Percentiles rank a stretch among this genome's conserved stretches.
Evolutionary conservation across 2,329 filamentous ascomycete species (phyloP).

Genomic region (Fragosphaeria purpurea): DNA sequence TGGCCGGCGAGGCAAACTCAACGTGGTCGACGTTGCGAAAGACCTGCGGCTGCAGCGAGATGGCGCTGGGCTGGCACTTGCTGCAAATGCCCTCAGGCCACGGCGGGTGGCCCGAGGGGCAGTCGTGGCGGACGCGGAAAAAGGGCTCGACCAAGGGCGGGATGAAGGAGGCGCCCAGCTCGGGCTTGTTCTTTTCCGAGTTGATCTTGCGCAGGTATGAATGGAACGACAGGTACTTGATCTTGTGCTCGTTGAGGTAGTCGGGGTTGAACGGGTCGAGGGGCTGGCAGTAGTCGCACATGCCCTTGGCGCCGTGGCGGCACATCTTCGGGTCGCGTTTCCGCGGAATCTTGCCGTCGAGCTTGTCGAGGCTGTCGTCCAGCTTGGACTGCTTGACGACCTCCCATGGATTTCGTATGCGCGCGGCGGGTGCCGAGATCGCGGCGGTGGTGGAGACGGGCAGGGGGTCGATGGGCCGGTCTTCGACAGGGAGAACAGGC

Average conservation of each 20-base stretch:
- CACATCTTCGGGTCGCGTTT: constrained; percentile 76
- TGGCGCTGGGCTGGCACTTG: constrained; percentile 95
- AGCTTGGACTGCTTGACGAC: constrained; percentile 77
- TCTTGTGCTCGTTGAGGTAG: constrained; percentile 90
- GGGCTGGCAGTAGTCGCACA: constrained; percentile 99
- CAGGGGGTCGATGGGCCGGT: constrained; percentile 52
- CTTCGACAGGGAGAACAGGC: constrained; percentile 58
- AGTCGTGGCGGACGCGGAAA: constrained; percentile 79
- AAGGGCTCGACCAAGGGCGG: constrained; percentile 88
- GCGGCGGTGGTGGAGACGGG: constrained; percentile 16
- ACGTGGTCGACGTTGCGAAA: constrained; percentile 98
- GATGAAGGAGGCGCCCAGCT: constrained; percentile 89
- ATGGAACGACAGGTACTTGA: constrained; percentile 97
- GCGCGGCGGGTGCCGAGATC: constrained; percentile 39
- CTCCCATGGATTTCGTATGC: constrained; percentile 88
- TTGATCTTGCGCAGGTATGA: constrained; percentile 92
- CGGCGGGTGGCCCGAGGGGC: constrained; percentile 81
- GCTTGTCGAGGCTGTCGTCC: constrained; percentile 77
- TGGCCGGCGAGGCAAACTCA: constrained; percentile 75
- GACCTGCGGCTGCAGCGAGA: constrained; percentile 83
- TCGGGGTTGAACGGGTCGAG: constrained; percentile 85
- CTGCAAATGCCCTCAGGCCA: constrained; percentile 97
- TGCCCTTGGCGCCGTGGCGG: constrained; percentile 88
- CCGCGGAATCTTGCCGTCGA: constrained; percentile 80
- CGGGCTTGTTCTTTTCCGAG: constrained; percentile 89